Conservation (phyloP, 768 basidiomycete species). For the Boletus insuetus region DNA sequence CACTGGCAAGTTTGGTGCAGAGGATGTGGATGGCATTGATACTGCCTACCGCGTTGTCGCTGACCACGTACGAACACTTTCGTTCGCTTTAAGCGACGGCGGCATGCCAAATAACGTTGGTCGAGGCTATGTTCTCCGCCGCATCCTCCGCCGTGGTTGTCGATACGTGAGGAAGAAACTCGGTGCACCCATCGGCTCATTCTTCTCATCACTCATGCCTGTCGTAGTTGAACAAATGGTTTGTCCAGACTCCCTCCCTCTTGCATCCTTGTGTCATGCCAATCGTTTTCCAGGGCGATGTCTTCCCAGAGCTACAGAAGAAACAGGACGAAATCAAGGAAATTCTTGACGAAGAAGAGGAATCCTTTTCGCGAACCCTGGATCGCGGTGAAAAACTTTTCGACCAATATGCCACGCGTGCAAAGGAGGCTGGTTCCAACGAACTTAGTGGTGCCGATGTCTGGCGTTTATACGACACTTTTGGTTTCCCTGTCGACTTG, state of each 20-base stretch:
- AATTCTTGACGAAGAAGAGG: constrained; percentile 96
- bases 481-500: constrained; percentile 95
- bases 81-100: constrained; percentile 94
- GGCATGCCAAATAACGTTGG: constrained; percentile 96
- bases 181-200: constrained; percentile 85
- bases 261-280: constrained; percentile 3
- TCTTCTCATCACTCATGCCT: constrained; percentile 92
- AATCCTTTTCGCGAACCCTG: constrained; percentile 94
- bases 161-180: constrained; percentile 95
- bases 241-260: constrained; percentile 15
- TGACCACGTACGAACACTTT: constrained; percentile 93
- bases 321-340: constrained; percentile 83
- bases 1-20: constrained; percentile 87
- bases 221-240: constrained; percentile 89
- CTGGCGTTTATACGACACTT: constrained; percentile 97
- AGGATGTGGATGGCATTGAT: constrained; percentile 94
- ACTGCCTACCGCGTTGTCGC: constrained; percentile 97
- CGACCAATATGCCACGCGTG: constrained; percentile 75
- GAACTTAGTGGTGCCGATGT: constrained; percentile 89
- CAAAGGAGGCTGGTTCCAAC: constrained; percentile 57
- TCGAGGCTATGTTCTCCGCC: constrained; percentile 93
- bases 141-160: constrained; percentile 92
- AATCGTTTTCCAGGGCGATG: constrained; percentile 53
- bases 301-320: constrained; percentile 92
- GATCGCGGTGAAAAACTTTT: constrained; percentile 97